Evolutionary conservation across 2,329 filamentous ascomycete species (phyloP).

Genomic region (Alternaria brassicicola): DNA sequence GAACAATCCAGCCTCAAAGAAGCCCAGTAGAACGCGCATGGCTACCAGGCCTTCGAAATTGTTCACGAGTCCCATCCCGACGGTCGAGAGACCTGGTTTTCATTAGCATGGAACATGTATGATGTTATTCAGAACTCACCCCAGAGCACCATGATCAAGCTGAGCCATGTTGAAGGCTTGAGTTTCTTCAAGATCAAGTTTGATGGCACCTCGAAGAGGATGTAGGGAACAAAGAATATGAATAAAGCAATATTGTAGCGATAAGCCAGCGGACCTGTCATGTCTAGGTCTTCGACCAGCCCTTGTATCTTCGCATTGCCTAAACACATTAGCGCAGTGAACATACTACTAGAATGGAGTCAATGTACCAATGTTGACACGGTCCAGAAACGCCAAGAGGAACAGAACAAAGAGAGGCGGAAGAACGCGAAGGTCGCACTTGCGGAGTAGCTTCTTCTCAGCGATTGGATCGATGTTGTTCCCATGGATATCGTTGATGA

Average conservation of each 20-base stretch:
- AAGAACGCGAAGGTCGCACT: slow-evolving; percentile 57
- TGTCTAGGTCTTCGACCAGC: slow-evolving; percentile 46
- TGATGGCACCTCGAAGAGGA: slow-evolving; percentile 45
- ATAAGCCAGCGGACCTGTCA: slow-evolving; percentile 37
- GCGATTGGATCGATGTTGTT: slow-evolving; percentile 42
- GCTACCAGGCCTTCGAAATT: slow-evolving; percentile 56
- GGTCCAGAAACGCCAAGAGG: slow-evolving; percentile 34
- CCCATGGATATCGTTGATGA: slow-evolving; percentile 33
- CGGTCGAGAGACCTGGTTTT: slow-evolving; percentile 43
- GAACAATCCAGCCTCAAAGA: slow-evolving; percentile 49
- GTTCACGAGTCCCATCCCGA: slow-evolving; percentile 55
- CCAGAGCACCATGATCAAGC: slow-evolving; percentile 48
- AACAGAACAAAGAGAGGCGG: slow-evolving; percentile 56
- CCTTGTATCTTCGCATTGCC: slow-evolving; percentile 52
- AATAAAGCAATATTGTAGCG: slow-evolving; percentile 49
- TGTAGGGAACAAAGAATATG: slow-evolving; percentile 49
- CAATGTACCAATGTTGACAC: slow-evolving; percentile 27
- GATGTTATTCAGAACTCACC: slow-evolving; percentile 22
- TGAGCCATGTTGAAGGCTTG: slow-evolving; percentile 49
- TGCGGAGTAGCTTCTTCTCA: slow-evolving; percentile 56
- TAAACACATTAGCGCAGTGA: slow-evolving; percentile 9
- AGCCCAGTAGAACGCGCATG: slow-evolving; percentile 50
- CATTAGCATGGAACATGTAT: not conserved
- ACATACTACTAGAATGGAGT: not conserved
- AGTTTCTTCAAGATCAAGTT: slow-evolving; percentile 51